Evolutionary conservation across 2,329 filamentous ascomycete genomes (phyloP), one percentile per base, ranked within the genome.

Genomic region (Kalaharituber pfeilii): DNA sequence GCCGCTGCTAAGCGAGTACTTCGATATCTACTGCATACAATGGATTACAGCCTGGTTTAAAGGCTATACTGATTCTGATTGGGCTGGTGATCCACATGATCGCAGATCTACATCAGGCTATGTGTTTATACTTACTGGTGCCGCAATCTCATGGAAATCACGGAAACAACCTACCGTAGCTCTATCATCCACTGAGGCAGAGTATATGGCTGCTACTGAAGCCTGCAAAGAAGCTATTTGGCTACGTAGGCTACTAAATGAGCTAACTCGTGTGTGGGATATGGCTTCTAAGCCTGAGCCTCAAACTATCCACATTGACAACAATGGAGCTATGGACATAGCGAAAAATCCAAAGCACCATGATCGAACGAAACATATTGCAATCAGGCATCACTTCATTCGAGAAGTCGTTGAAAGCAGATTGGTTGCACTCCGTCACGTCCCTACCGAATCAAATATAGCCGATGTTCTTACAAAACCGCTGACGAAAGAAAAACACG

Each of bases 381-480:
- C 13, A 3, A 50, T 50, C 22, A 11, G 5, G 8, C 47, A 28
- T 3, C 22, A 22, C 22, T 50, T 28, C 15, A 22, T 30, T 3
- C 13, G 2, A 5, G 25, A 50, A 50, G n/a, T n/a, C 15, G 47
- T 26, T 7, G 26, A 5, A 1, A 5, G n/a, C n/a, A 5, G 47
- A 4, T 6, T 28, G 5, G 30, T 50, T 1, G 13, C 15, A 18
- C 11, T 50, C 4, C 3, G 13, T 5, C 24, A 4, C 13, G 18
- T 49, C 18, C 22, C 44, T 7, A 49, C 44, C 4, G 44, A 49
- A 8, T 8, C 5, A 20, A 11, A 28, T 6, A 50, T n/a, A 3
- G 47, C 47, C 15, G 47, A 50, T 22, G n/a, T 30, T n/a, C 30
- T 50, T 7, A 50, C 47, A 4, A 50, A 50, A 50, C 47, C 47